Evolutionary conservation across 306 rosid species (phyloP).

Genomic region (Dryas drummondii): DNA sequence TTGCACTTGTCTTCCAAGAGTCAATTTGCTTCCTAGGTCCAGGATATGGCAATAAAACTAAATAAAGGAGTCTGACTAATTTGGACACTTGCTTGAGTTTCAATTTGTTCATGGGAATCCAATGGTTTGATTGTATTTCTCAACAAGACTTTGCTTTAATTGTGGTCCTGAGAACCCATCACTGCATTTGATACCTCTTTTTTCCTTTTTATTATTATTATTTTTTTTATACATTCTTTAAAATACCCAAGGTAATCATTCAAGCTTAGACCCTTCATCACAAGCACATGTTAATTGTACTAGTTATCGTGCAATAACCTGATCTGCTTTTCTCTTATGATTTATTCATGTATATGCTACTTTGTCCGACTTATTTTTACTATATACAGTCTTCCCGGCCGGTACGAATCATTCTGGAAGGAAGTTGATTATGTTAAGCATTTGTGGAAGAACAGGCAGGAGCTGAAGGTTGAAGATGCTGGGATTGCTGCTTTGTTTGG

Average conservation of each 20-base stretch:
- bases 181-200: neutral
- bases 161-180: neutral
- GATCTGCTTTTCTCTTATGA: neutral
- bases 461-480: constrained; percentile 85
- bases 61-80: neutral
- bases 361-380: constrained; percentile 12
- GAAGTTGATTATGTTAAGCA: constrained; percentile 79
- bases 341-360: neutral
- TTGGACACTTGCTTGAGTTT: neutral
- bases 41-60: neutral
- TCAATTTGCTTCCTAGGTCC: neutral
- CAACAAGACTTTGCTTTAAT: neutral
- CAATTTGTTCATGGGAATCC: neutral
- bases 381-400: constrained; percentile 70
- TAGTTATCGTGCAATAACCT: neutral
- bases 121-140: neutral
- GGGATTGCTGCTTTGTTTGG: constrained; percentile 91
- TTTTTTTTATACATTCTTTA: neutral
- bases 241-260: neutral
- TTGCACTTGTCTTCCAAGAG: neutral
- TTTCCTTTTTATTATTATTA: no score
- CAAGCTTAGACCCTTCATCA: neutral
- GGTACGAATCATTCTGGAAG: constrained; percentile 66
- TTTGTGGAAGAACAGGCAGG: constrained; percentile 75
- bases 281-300: neutral